A percentile compares a stretch with the other conserved stretches of the same genome.
Evolutionary conservation across 2,329 filamentous ascomycete species (phyloP).

Genomic region (Fusarium camptoceras): DNA sequence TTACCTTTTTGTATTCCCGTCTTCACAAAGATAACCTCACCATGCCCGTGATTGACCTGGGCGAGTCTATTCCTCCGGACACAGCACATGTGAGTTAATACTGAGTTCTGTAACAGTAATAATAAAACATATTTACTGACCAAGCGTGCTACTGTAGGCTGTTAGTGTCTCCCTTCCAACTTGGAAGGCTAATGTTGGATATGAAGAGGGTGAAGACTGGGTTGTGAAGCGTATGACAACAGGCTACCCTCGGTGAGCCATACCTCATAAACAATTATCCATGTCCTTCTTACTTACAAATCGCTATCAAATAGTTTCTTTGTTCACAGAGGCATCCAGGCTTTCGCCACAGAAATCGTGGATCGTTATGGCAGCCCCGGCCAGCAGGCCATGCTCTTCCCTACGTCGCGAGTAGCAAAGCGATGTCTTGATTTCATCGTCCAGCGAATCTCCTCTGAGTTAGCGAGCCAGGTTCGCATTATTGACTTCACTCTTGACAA

Average conservation of each 20-base stretch:
- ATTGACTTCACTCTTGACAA: slow-evolving; percentile 73
- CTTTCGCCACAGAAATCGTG: slow-evolving; percentile 76
- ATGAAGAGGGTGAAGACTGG: slow-evolving; percentile 92
- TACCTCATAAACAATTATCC: neutral
- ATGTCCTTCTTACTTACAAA: slow-evolving; percentile 21
- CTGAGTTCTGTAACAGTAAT: neutral
- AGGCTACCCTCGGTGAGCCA: slow-evolving; percentile 82
- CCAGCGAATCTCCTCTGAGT: slow-evolving; percentile 65
- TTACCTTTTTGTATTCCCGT: neutral
- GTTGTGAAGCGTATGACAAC: slow-evolving; percentile 87
- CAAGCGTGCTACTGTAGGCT: slow-evolving; percentile 66
- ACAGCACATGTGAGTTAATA: slow-evolving; percentile 76
- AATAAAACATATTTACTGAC: neutral
- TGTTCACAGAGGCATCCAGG: slow-evolving; percentile 84
- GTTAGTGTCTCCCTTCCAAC: slow-evolving; percentile 96
- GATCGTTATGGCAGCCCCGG: slow-evolving; percentile 70
- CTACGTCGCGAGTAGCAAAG: slow-evolving; percentile 74
- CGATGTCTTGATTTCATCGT: slow-evolving; percentile 81
- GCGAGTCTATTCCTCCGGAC: slow-evolving; percentile 80
- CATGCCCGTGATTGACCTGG: slow-evolving; percentile 67
- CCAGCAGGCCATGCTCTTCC: slow-evolving; percentile 84
- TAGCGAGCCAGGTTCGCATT: slow-evolving; percentile 62
- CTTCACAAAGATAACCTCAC: neutral
- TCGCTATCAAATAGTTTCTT: slow-evolving; percentile 79
- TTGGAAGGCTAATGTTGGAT: slow-evolving; percentile 90